Evolutionary conservation across 176 grass and related monocot species (phyloP).

Genomic region (Echinochloa phyllopogon): DNA sequence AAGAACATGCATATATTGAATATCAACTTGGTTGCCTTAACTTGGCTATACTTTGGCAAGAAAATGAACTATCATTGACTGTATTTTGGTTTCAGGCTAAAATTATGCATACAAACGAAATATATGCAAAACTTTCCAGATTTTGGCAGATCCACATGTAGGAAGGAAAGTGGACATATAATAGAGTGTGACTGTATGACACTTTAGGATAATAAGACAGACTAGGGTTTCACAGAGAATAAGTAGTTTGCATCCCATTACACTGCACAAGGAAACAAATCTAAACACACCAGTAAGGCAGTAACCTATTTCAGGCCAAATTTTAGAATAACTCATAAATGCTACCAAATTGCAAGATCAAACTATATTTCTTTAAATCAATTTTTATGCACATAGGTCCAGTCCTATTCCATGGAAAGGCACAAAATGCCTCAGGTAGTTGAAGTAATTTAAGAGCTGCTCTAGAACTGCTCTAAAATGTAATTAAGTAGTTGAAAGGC

Average conservation of each 20-base stretch:
- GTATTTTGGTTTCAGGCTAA: background rate
- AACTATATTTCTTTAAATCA: background rate
- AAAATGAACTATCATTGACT: background rate
- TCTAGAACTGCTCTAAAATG: background rate
- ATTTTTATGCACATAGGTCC: background rate
- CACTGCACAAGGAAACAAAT: background rate
- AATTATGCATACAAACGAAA: background rate
- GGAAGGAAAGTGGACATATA: too few relatives aligned
- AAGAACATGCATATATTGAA: background rate
- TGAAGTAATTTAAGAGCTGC: background rate
- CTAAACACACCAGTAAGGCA: background rate
- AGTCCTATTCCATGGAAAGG: background rate
- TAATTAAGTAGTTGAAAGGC: background rate
- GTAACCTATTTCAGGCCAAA: background rate
- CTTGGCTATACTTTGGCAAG: background rate
- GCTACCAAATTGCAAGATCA: conserved; percentile 8
- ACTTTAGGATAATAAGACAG: background rate
- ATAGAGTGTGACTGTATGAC: background rate
- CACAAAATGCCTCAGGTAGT: background rate
- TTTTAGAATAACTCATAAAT: background rate
- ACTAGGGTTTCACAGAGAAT: background rate
- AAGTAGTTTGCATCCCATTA: background rate
- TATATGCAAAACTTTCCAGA: background rate
- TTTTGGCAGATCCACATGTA: background rate
- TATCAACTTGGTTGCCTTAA: conserved; percentile 8